These are phyloP conservation scores for Colletotrichum sp. DNA, from an alignment of 2,329 filamentous ascomycete species.

Conservation along the genomic window DNA sequence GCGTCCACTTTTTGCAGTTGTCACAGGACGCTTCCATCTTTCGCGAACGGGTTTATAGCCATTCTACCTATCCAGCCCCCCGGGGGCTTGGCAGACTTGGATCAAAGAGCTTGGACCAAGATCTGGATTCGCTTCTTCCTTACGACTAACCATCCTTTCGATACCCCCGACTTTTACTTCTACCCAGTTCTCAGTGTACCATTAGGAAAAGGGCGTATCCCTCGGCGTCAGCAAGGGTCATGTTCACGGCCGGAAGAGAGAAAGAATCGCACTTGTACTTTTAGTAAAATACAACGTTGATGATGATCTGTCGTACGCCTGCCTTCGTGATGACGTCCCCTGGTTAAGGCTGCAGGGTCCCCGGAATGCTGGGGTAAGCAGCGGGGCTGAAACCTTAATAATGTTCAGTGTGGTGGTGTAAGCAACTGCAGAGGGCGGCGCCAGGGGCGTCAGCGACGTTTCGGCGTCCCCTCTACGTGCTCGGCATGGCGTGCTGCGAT, in stretches of 20 bases:
- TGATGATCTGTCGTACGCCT: neutral
- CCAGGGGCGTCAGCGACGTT: neutral
- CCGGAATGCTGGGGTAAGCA: neutral
- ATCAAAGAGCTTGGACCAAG: neutral
- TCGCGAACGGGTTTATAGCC: neutral
- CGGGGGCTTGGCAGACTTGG: neutral
- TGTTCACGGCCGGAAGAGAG: neutral
- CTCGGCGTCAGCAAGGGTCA: neutral
- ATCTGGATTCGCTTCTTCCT: neutral
- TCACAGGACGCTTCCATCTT: neutral
- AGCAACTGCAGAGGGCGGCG: neutral
- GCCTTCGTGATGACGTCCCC: neutral
- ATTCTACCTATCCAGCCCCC: neutral
- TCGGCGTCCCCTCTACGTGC: neutral
- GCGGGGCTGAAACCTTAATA: neutral
- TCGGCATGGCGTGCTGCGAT: neutral
- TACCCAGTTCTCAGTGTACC: slow-evolving; percentile 13
- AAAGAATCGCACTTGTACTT: neutral
- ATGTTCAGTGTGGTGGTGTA: neutral
- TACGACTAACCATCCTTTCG: slow-evolving; percentile 14
- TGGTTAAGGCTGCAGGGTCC: neutral
- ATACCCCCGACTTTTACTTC: slow-evolving; percentile 18
- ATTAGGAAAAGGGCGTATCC: neutral
- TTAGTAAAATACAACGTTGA: neutral
- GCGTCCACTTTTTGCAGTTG: neutral